phyloP scores from a whole-genome alignment of 169 alveolate species.

The Plasmodium cynomolgi region DNA sequence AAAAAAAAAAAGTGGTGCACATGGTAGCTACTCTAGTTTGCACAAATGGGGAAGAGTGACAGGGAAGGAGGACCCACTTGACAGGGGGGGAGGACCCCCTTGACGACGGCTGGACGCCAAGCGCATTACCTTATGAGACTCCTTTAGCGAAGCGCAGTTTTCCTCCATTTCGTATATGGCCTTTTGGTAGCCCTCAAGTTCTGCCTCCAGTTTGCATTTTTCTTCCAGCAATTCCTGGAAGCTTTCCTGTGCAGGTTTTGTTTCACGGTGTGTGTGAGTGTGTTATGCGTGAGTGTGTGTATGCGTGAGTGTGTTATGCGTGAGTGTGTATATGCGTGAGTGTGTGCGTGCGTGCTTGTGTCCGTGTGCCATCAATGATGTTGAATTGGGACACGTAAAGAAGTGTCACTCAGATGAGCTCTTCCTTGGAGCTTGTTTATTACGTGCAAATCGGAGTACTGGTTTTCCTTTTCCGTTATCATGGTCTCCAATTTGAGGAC shows the following conservation, averaged over 20 bases:
- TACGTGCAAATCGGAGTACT: slow-evolving; percentile 19
- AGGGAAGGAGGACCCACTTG: neutral
- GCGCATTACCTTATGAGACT: slow-evolving; percentile 34
- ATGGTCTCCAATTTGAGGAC: slow-evolving; percentile 14
- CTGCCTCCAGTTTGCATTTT: slow-evolving; percentile 32
- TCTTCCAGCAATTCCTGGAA: slow-evolving; percentile 42
- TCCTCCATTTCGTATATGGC: slow-evolving; percentile 64
- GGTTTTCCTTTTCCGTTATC: slow-evolving; percentile 42
- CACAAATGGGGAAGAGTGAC: neutral
- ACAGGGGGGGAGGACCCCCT: neutral
- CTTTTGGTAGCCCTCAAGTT: slow-evolving; percentile 18
- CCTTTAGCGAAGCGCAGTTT: slow-evolving; percentile 34
- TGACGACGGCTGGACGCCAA: neutral
- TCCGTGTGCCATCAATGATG: neutral
- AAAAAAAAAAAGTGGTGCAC: neutral
- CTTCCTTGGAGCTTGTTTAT: neutral
- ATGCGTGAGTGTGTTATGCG: no score
- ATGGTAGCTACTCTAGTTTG: neutral
- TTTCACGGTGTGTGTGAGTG: neutral
- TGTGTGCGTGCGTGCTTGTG: no score
- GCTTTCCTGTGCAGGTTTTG: slow-evolving; percentile 3
- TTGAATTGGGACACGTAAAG: neutral
- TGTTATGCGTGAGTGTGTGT: no score
- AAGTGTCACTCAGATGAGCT: neutral
- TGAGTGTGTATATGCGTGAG: no score